These are phyloP conservation scores for Termitomyces sp. DNA, from an alignment of 768 basidiomycete genomes.

Conservation along the genomic window DNA sequence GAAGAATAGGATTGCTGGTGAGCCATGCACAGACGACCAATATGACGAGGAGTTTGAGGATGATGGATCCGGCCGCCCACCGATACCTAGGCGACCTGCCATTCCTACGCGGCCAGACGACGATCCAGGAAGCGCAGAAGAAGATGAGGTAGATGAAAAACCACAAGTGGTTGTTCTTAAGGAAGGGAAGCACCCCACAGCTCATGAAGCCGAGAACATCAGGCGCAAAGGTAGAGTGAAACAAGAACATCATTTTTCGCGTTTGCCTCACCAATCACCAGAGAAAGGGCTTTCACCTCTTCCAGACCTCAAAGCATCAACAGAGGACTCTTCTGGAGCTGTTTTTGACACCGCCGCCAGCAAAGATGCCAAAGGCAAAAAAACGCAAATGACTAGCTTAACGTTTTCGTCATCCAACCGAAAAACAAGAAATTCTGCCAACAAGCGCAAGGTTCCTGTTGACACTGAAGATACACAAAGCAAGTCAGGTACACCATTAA, in stretches of 20 bases:
- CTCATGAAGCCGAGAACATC: constrained; percentile 72
- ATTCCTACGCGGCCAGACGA: constrained; percentile 64
- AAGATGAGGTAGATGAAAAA: constrained; percentile 69
- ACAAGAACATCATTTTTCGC: background rate
- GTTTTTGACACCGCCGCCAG: constrained; percentile 7
- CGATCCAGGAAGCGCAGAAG: constrained; percentile 69
- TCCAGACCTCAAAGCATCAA: constrained; percentile 24
- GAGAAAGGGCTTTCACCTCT: constrained; percentile 60
- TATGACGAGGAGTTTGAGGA: constrained; percentile 52
- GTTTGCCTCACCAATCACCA: constrained; percentile 17
- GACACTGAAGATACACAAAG: constrained; percentile 21
- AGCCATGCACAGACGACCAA: constrained; percentile 38
- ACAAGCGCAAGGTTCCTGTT: constrained; percentile 36
- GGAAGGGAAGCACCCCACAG: constrained; percentile 82
- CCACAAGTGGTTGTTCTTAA: constrained; percentile 88
- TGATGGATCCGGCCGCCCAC: constrained; percentile 62
- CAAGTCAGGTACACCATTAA: constrained; percentile 25
- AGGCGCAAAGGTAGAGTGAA: constrained; percentile 53
- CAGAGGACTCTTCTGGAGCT: constrained; percentile 5
- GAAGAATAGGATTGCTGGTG: constrained; percentile 55
- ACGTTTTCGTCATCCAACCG: constrained; percentile 40
- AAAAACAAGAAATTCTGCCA: constrained; percentile 19
- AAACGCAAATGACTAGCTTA: constrained; percentile 23
- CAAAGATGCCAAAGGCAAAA: constrained; percentile 10
- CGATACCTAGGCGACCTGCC: constrained; percentile 68